Evolutionary conservation across 257 asterid species (phyloP).

Genomic region (Hygrophila difformis): DNA sequence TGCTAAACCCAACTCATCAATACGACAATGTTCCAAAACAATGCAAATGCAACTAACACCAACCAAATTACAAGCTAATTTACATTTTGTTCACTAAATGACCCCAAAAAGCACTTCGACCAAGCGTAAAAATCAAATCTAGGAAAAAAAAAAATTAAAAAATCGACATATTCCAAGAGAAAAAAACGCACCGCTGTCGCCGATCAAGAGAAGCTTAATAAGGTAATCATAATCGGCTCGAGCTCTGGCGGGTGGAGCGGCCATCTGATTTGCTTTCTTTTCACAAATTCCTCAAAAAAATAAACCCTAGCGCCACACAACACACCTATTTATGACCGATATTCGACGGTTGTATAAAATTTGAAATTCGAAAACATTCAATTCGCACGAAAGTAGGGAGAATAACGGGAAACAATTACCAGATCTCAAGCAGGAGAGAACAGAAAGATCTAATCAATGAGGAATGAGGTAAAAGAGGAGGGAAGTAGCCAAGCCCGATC

Average conservation of each 20-base stretch:
- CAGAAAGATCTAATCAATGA: constrained; percentile 38
- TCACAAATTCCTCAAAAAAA: constrained; percentile 22
- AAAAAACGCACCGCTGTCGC: constrained; percentile 41
- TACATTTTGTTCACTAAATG: too few species aligned
- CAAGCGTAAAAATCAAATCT: too few species aligned
- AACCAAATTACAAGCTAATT: too few species aligned
- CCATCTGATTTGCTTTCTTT: constrained; percentile 28
- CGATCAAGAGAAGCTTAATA: constrained; percentile 59
- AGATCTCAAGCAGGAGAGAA: constrained; percentile 32
- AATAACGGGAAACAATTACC: constrained; percentile 26
- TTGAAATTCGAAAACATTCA: constrained; percentile 1
- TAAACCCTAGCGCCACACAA: constrained; percentile 23
- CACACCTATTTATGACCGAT: background rate
- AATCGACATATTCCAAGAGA: background rate
- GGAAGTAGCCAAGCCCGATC: constrained; percentile 44
- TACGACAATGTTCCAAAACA: too few species aligned
- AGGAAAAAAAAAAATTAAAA: background rate
- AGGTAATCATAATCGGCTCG: constrained; percentile 60
- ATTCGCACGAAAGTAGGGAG: background rate
- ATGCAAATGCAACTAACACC: too few species aligned
- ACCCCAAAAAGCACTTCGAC: too few species aligned
- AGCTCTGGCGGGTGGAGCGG: constrained; percentile 66
- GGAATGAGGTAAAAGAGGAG: constrained; percentile 33
- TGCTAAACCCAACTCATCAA: too few species aligned
- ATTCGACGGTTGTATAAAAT: background rate